Conservation (phyloP, 2,329 filamentous ascomycete species). For the Drechslerella coelobrocha region DNA sequence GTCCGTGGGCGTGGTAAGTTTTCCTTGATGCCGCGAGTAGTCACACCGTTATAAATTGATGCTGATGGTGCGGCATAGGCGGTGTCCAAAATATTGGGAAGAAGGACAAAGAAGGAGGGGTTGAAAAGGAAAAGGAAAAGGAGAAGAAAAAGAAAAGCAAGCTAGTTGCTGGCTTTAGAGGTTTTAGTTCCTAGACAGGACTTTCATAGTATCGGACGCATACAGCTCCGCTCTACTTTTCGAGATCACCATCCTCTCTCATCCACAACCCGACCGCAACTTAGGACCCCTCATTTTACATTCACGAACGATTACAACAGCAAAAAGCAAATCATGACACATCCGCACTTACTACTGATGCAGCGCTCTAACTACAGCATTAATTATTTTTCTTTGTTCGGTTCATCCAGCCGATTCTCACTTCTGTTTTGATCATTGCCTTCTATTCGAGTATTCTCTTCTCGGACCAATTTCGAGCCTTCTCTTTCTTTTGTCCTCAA, state of each 20-base stretch:
- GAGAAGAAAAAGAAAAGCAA: slow-evolving; percentile 58
- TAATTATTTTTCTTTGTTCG: too few relatives aligned
- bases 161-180: slow-evolving; percentile 43
- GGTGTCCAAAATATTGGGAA: slow-evolving; percentile 65
- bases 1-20: slow-evolving; percentile 65
- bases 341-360: too few relatives aligned
- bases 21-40: not conserved
- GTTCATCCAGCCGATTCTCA: too few relatives aligned
- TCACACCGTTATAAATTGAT: slow-evolving; percentile 26
- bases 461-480: too few relatives aligned
- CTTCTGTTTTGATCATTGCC: too few relatives aligned
- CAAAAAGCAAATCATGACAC: too few relatives aligned
- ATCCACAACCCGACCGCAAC: too few relatives aligned
- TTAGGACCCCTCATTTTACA: too few relatives aligned
- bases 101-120: slow-evolving; percentile 58
- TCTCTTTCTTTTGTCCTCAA: too few relatives aligned
- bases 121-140: slow-evolving; percentile 60
- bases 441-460: too few relatives aligned
- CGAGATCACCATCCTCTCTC: not conserved
- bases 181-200: slow-evolving; percentile 46
- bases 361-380: too few relatives aligned
- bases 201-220: slow-evolving; percentile 11
- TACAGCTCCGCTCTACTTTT: not conserved
- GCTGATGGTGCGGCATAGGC: slow-evolving; percentile 57
- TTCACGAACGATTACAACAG: too few relatives aligned